phyloP scores from a whole-genome alignment of 2,329 filamentous ascomycete genomes.

The Colletotrichum brevisporum region DNA sequence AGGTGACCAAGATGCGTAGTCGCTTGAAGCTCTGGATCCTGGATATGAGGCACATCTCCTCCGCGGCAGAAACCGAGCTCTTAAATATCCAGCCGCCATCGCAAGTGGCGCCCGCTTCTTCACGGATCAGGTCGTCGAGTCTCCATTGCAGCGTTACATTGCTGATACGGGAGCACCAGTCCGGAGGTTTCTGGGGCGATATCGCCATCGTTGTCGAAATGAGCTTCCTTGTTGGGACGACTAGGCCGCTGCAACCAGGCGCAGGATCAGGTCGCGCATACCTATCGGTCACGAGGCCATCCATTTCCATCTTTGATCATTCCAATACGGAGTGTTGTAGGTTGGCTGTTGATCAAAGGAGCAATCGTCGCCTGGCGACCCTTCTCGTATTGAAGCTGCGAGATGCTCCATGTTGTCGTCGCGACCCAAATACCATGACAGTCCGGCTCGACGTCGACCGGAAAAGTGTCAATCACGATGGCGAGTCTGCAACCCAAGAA shows the following conservation, averaged over 20 bases:
- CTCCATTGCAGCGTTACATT: conserved; percentile 26
- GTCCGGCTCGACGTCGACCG: background rate
- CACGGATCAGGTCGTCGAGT: too few relatives aligned
- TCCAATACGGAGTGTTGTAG: background rate
- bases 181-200: conserved; percentile 17
- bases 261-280: conserved; percentile 2
- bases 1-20: background rate
- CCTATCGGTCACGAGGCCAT: background rate
- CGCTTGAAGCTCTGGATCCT: background rate
- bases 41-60: too few relatives aligned
- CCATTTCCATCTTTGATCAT: background rate
- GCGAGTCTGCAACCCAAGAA: background rate
- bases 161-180: conserved; percentile 29
- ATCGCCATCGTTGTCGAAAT: conserved; percentile 27
- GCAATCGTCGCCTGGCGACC: background rate
- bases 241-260: background rate
- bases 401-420: background rate
- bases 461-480: background rate
- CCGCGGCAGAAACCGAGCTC: background rate
- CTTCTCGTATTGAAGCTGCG: background rate
- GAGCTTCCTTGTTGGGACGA: conserved; percentile 36
- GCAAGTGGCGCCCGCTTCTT: background rate
- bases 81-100: background rate
- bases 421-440: background rate
- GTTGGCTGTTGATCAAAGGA: background rate